Conservation (phyloP, 768 basidiomycete genomes). For the Phallus indusiatus region DNA sequence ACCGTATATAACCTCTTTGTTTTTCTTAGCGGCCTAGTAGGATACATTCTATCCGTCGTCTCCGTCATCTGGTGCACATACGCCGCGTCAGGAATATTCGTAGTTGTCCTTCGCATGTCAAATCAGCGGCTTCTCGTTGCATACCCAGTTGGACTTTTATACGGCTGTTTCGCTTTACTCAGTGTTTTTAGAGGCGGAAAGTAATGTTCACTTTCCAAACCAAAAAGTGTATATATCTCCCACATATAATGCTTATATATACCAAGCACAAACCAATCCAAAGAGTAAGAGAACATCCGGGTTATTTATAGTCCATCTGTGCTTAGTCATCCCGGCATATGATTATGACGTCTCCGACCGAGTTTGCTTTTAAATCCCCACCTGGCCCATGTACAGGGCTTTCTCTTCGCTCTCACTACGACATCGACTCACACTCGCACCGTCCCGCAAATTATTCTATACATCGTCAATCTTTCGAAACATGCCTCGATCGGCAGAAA, state of each 20-base stretch:
- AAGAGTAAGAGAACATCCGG: no score
- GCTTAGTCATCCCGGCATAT: no score
- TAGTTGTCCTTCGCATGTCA: constrained; percentile 90
- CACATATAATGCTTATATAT: no score
- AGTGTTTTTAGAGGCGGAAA: constrained; percentile 72
- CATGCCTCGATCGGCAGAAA: constrained; percentile 59
- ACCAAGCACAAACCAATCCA: no score
- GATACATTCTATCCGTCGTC: constrained; percentile 72
- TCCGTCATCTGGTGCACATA: constrained; percentile 97
- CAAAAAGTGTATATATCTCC: no score
- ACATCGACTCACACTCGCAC: no score
- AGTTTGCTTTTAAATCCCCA: no score
- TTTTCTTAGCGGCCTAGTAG: constrained; percentile 58
- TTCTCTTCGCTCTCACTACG: no score
- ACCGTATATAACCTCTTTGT: constrained; percentile 8
- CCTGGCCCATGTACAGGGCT: no score
- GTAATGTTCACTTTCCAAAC: neutral
- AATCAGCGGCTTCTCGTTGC: constrained; percentile 92
- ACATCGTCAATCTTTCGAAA: constrained; percentile 10
- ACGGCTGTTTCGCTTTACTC: constrained; percentile 88
- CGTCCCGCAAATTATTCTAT: no score
- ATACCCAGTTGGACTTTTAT: constrained; percentile 90
- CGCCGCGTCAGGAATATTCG: constrained; percentile 91
- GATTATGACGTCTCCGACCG: no score
- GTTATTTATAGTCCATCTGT: no score